Evolutionary conservation across 257 asterid species (phyloP).

Genomic region (Eustoma russellianum): DNA sequence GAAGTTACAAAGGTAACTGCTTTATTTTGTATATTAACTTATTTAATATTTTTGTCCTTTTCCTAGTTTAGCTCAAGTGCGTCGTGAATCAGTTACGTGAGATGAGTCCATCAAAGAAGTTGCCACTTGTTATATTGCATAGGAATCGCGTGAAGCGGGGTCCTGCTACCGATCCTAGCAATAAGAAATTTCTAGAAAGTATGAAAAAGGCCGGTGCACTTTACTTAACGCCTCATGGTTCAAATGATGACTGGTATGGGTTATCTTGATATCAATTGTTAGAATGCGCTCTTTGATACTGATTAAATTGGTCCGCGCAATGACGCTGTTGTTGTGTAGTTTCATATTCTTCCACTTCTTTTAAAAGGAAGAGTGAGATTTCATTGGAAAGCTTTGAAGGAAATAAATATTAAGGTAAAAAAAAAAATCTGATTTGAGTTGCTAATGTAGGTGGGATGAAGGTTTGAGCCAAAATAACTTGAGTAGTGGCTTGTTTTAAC

Average conservation of each 20-base stretch:
- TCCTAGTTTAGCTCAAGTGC: constrained; percentile 41
- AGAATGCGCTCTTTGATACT: too few species aligned
- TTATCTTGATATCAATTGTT: too few species aligned
- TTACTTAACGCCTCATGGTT: constrained; percentile 79
- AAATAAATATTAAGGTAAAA: too few species aligned
- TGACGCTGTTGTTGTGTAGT: too few species aligned
- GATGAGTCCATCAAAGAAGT: constrained; percentile 55
- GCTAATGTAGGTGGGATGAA: too few species aligned
- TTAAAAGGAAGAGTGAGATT: too few species aligned
- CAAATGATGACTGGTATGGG: constrained; percentile 99
- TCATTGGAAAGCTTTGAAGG: too few species aligned
- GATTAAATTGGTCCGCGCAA: too few species aligned
- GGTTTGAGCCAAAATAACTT: too few species aligned
- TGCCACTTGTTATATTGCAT: constrained; percentile 86
- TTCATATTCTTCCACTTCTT: too few species aligned
- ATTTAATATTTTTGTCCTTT: constrained; percentile 8
- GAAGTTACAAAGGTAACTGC: not conserved
- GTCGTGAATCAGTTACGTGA: constrained; percentile 48
- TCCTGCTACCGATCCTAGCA: constrained; percentile 65
- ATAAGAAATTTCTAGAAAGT: constrained; percentile 60
- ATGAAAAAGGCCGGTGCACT: constrained; percentile 82
- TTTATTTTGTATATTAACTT: not conserved
- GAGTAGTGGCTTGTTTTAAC: too few species aligned
- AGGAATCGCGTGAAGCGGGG: constrained; percentile 66
- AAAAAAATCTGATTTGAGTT: too few species aligned